A percentile compares a stretch with the other conserved stretches of the same genome.
Evolutionary conservation across 495 filamentous ascomycete genomes (phyloP).

Genomic region (Elasticomyces elasticus): DNA sequence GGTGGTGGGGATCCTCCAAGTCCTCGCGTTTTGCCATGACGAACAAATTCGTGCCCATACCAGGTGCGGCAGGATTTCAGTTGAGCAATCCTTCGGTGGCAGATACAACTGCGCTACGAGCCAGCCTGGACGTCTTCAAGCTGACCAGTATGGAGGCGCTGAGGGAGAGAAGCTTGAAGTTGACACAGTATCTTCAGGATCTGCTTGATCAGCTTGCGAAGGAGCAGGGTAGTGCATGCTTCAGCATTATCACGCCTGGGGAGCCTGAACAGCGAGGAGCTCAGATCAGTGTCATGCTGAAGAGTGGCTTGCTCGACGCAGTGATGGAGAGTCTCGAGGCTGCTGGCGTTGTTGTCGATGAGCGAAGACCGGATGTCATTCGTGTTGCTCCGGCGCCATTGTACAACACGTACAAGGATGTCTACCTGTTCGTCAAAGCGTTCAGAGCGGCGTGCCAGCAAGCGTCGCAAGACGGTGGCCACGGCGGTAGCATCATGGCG

Average conservation of each 20-base stretch:
- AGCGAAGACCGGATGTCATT: slow-evolving; percentile 82
- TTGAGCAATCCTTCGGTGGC: slow-evolving; percentile 58
- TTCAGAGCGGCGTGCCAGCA: slow-evolving; percentile 40
- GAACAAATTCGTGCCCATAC: slow-evolving; percentile 62
- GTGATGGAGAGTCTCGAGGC: slow-evolving; percentile 61
- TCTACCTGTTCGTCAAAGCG: slow-evolving; percentile 62
- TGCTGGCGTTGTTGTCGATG: slow-evolving; percentile 70
- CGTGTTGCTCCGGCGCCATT: slow-evolving; percentile 84
- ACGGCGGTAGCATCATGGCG: slow-evolving; percentile 20
- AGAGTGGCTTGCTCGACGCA: slow-evolving; percentile 53
- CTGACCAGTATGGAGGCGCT: slow-evolving; percentile 59
- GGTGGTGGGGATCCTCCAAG: slow-evolving; percentile 87
- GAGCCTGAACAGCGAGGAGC: slow-evolving; percentile 66
- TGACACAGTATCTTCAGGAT: slow-evolving; percentile 75
- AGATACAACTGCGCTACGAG: slow-evolving; percentile 59
- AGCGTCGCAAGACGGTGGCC: slow-evolving; percentile 1
- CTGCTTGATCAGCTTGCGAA: slow-evolving; percentile 42
- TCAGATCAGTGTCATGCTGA: slow-evolving; percentile 70
- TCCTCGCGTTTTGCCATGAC: slow-evolving; percentile 67
- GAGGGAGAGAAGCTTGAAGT: slow-evolving; percentile 58
- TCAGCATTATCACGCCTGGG: slow-evolving; percentile 70
- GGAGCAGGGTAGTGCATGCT: slow-evolving; percentile 38
- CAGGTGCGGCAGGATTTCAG: slow-evolving; percentile 60
- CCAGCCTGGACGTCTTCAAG: slow-evolving; percentile 70
- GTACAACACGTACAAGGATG: slow-evolving; percentile 78